Evolutionary conservation across 257 asterid genomes (phyloP).

Genomic region (Salvia rosmarinus): DNA sequence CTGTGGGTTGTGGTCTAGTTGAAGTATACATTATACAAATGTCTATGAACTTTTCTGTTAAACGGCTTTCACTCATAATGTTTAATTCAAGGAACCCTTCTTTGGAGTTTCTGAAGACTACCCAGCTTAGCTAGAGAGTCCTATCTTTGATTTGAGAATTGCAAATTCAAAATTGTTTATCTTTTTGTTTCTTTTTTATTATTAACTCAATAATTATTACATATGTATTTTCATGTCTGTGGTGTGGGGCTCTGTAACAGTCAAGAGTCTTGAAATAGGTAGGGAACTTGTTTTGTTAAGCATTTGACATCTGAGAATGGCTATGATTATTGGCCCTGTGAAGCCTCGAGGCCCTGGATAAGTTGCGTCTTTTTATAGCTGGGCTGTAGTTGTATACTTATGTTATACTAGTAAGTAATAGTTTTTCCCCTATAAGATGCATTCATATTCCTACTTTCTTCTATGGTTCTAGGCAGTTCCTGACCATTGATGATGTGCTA

Average conservation of each 20-base stretch:
- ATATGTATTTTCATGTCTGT: neutral
- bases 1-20: neutral
- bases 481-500: constrained; percentile 17
- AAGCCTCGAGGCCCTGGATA: too few species aligned
- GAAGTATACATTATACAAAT: too few species aligned
- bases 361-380: neutral
- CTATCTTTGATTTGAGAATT: constrained; percentile 15
- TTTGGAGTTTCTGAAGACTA: constrained; percentile 17
- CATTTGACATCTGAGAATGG: neutral
- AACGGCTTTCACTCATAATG: neutral
- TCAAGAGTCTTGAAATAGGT: constrained; percentile 20
- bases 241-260: constrained; percentile 10
- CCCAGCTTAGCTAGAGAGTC: constrained; percentile 17
- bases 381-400: neutral
- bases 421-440: constrained; percentile 21
- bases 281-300: neutral
- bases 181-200: constrained; percentile 6
- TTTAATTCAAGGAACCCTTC: constrained; percentile 6
- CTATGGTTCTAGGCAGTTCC: constrained; percentile 9
- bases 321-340: too few species aligned
- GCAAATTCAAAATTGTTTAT: neutral
- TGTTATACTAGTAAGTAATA: neutral
- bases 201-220: neutral
- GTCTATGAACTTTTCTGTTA: too few species aligned
- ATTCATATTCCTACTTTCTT: constrained; percentile 24